A percentile compares a stretch with the other conserved stretches of the same genome.
These are phyloP conservation scores for Lonicera japonica DNA, from an alignment of 129 eudicot species.

Conservation along the genomic window DNA sequence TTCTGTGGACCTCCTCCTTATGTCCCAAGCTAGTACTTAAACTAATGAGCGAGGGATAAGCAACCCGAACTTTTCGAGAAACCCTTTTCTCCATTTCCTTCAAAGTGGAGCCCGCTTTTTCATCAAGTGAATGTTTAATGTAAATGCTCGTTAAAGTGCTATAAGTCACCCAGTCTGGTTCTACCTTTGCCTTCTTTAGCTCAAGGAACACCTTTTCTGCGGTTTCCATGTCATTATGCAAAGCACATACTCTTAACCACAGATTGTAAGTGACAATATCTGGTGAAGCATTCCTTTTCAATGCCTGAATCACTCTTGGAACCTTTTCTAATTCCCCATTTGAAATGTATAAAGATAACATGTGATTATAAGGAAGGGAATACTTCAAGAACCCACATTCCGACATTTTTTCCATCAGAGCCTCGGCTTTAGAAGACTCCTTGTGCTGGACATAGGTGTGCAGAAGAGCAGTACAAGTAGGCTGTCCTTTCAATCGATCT, in stretches of 20 bases:
- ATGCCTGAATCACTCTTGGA: constrained; percentile 38
- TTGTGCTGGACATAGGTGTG: constrained; percentile 73
- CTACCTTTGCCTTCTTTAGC: constrained; percentile 47
- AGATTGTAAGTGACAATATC: constrained; percentile 81
- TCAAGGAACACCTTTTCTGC: constrained; percentile 72
- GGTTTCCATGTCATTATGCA: constrained; percentile 34
- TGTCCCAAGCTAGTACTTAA: constrained; percentile 46
- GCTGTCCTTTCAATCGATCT: constrained; percentile 51
- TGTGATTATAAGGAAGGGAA: constrained; percentile 84
- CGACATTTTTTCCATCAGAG: constrained; percentile 71
- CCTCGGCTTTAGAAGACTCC: constrained; percentile 62
- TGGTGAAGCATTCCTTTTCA: constrained; percentile 61
- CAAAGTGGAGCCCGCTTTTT: constrained; percentile 56
- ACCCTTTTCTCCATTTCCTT: constrained; percentile 76
- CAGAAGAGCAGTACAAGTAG: constrained; percentile 71
- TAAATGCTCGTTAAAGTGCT: constrained; percentile 77
- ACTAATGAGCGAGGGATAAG: constrained; percentile 67
- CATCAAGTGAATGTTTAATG: constrained; percentile 42
- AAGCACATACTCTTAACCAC: constrained; percentile 59
- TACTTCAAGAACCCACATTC: constrained; percentile 59
- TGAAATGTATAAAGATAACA: constrained; percentile 67
- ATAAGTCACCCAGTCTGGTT: constrained; percentile 85
- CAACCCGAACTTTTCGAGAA: constrained; percentile 49
- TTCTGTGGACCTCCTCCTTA: constrained; percentile 44
- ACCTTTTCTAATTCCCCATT: constrained; percentile 58